These are phyloP conservation scores for Beauveria rudraprayagi DNA, from an alignment of 2,329 filamentous ascomycete species.

Conservation along the genomic window DNA sequence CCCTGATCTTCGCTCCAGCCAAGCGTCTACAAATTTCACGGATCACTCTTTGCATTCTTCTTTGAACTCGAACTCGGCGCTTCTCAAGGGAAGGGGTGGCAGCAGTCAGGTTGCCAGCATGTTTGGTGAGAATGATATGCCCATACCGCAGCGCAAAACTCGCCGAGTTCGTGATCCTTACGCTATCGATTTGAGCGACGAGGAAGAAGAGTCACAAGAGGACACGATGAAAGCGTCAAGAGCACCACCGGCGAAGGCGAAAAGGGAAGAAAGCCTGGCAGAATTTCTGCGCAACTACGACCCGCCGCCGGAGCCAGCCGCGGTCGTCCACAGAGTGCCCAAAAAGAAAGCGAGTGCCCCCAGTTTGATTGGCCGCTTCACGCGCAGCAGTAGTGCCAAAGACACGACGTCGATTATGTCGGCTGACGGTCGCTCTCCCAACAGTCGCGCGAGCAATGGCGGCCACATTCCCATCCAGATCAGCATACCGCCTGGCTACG, in stretches of 20 bases:
- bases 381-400: slow-evolving; percentile 25
- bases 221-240: slow-evolving; percentile 35
- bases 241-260: slow-evolving; percentile 27
- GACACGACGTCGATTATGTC: slow-evolving; percentile 19
- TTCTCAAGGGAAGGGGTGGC: slow-evolving; percentile 41
- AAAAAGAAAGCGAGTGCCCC: slow-evolving; percentile 59
- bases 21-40: slow-evolving; percentile 47
- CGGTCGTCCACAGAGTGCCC: slow-evolving; percentile 30
- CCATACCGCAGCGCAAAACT: slow-evolving; percentile 64
- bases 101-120: slow-evolving; percentile 26
- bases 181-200: slow-evolving; percentile 75
- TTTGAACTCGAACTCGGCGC: slow-evolving; percentile 66
- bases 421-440: slow-evolving; percentile 27
- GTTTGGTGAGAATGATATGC: slow-evolving; percentile 44
- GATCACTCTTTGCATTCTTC: slow-evolving; percentile 57
- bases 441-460: slow-evolving; percentile 29
- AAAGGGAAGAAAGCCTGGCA: slow-evolving; percentile 57
- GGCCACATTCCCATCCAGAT: slow-evolving; percentile 48
- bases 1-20: slow-evolving; percentile 47
- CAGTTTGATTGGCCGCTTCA: slow-evolving; percentile 54
- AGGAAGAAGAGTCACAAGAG: slow-evolving; percentile 51
- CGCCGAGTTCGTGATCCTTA: slow-evolving; percentile 81
- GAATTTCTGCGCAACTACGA: slow-evolving; percentile 66
- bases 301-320: slow-evolving; percentile 48
- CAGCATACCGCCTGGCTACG: slow-evolving; percentile 37